Conservation (phyloP, 345 rosid species). For the Moricandia moricandioides region DNA sequence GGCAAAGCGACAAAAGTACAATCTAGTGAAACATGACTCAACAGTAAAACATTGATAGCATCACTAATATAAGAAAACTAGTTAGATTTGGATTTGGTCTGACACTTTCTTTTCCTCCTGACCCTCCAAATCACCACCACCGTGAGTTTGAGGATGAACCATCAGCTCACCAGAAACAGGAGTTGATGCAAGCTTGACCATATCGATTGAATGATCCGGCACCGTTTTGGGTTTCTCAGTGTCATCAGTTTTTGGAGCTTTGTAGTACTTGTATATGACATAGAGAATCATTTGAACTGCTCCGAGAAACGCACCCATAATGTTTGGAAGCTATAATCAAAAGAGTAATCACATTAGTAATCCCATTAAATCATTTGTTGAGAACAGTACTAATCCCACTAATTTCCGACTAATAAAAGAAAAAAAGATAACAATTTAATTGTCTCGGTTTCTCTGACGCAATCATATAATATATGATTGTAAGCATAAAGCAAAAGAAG, state of each 20-base stretch:
- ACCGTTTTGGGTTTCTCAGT: conserved; percentile 28
- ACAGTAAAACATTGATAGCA: conserved; percentile 14
- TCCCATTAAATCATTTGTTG: background rate
- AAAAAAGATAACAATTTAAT: background rate
- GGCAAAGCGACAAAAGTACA: background rate
- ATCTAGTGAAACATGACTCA: conserved; percentile 27
- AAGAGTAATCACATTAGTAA: conserved; percentile 8
- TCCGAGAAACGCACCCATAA: conserved; percentile 53
- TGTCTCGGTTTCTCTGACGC: conserved; percentile 2
- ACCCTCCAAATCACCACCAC: conserved; percentile 29
- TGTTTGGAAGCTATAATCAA: conserved; percentile 50
- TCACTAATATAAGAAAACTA: conserved; percentile 8
- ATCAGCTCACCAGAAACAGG: conserved; percentile 3
- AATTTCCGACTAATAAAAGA: background rate
- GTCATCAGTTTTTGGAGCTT: conserved; percentile 25
- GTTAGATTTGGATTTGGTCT: conserved; percentile 6
- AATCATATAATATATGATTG: conserved; percentile 33
- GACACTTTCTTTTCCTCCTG: conserved; percentile 22
- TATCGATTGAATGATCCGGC: conserved; percentile 32
- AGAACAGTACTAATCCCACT: conserved; percentile 13
- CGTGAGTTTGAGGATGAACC: conserved; percentile 10
- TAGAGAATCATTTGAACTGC: conserved; percentile 53
- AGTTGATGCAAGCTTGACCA: conserved; percentile 22
- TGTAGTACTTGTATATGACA: conserved; percentile 41
- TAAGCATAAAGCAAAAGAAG: conserved; percentile 21